Evolutionary conservation across 169 alveolate genomes (phyloP), one percentile per base, ranked within the genome.

Genomic region (Eimeria necatrix): DNA sequence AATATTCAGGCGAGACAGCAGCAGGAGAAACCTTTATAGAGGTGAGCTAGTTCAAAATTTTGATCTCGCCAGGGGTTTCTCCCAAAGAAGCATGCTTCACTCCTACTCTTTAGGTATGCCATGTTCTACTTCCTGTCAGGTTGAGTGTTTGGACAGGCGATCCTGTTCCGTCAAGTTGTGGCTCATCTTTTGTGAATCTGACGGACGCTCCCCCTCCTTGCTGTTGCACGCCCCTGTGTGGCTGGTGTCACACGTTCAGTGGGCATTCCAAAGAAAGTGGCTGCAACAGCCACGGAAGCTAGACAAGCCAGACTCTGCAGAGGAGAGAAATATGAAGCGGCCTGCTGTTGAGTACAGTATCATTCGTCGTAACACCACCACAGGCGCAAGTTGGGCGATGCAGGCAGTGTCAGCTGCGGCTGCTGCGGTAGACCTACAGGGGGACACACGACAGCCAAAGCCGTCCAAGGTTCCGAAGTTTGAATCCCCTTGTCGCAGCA

Each of bases 161-260:
- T 41, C 24, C 68, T 76, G 91, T 26, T 48, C 64, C 5, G 73
- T 76, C 60, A 84, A 84, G 64, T 20, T 84, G 22, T 84, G 91
- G 91, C 41, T 84, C n/a, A 59, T 84, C 91, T 84, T 84, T 16
- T 84, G 91, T 59, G 76, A 84, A 46, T 56, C 78, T 51, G 60
- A 51, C 18, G 91, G 91, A 24, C 78, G 91, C 56, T 48, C 91
- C 49, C 95, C 95, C 46, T 78, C 76, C 12, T 85, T 92, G 85
- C 95, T 92, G 26, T 76, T 92, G 52, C 95, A 92, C 59, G 51
- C 95, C 12, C 92, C 95, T 12, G 78, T 60, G 81, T 92, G 95
- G 95, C 56, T 92, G 24, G 92, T 92, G 48, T 92, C 95, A 2
- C 68, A 86, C 70, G 16, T 51, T 68, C 71, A 60, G 84, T 86